Evolutionary conservation across 495 filamentous ascomycete genomes (phyloP).

Genomic region (Penicillium cinerascens): DNA sequence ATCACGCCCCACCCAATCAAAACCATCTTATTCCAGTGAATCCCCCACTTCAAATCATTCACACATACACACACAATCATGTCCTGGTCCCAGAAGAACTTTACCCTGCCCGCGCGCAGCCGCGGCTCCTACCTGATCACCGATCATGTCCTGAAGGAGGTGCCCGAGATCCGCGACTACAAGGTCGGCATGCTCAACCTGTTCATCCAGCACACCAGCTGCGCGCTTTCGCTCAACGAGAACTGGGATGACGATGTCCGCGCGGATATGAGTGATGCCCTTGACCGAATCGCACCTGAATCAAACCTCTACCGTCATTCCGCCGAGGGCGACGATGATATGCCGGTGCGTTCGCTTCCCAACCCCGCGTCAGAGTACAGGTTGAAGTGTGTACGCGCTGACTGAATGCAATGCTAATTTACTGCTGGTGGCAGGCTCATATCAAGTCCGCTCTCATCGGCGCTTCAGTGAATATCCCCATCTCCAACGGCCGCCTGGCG

Average conservation of each 20-base stretch:
- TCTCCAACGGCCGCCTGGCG: slow-evolving; percentile 75
- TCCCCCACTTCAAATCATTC: neutral
- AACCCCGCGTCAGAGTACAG: neutral
- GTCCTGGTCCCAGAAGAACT: slow-evolving; percentile 76
- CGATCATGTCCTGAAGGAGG: slow-evolving; percentile 56
- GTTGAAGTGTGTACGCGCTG: no score
- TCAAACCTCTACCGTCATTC: slow-evolving; percentile 75
- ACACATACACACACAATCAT: slow-evolving; percentile 35
- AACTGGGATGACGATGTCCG: slow-evolving; percentile 86
- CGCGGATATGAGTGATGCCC: slow-evolving; percentile 86
- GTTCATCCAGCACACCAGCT: slow-evolving; percentile 89
- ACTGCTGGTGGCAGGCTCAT: slow-evolving; percentile 59
- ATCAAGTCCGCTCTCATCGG: slow-evolving; percentile 89
- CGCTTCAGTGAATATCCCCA: slow-evolving; percentile 83
- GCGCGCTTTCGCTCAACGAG: slow-evolving; percentile 85
- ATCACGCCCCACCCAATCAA: slow-evolving; percentile 21
- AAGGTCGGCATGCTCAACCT: slow-evolving; percentile 83
- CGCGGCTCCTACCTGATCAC: slow-evolving; percentile 92
- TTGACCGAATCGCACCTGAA: slow-evolving; percentile 87
- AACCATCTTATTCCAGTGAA: slow-evolving; percentile 11
- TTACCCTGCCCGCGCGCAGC: slow-evolving; percentile 67
- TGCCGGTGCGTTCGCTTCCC: slow-evolving; percentile 55
- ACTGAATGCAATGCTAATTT: neutral
- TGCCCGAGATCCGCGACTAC: slow-evolving; percentile 76
- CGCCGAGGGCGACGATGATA: slow-evolving; percentile 88